phyloP scores from a whole-genome alignment of 2,329 filamentous ascomycete genomes.

The Nigrospora osmanthi region DNA sequence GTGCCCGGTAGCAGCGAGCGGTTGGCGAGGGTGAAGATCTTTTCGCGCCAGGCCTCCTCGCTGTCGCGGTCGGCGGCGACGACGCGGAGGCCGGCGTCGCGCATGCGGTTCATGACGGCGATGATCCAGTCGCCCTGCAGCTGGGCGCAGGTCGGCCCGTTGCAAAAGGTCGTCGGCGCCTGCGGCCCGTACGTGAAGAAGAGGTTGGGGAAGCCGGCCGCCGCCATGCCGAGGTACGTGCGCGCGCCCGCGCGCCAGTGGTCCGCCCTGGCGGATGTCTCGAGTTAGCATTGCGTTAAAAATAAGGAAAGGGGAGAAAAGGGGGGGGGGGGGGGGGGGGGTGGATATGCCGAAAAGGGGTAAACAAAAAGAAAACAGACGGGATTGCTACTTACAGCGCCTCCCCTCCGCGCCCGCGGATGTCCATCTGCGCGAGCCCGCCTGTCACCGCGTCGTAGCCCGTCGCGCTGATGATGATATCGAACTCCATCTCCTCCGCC shows the following conservation, averaged over 20 bases:
- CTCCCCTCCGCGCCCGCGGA: conserved; percentile 21
- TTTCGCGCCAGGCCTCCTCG: conserved; percentile 21
- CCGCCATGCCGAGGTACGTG: conserved; percentile 30
- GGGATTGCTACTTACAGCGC: conserved; percentile 13
- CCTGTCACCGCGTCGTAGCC: conserved; percentile 34
- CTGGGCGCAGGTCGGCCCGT: conserved; percentile 29
- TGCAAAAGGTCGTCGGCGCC: conserved; percentile 25
- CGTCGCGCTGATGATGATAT: conserved; percentile 26
- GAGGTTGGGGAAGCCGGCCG: conserved; percentile 34
- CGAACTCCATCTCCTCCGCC: conserved; percentile 10
- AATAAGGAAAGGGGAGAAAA: too few species aligned
- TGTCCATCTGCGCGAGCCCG: conserved; percentile 25
- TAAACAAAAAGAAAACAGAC: too few species aligned
- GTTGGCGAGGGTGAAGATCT: conserved; percentile 17
- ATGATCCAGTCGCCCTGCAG: conserved; percentile 30
- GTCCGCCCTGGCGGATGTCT: conserved; percentile 7
- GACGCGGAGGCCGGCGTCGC: conserved; percentile 15
- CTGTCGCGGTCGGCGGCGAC: conserved; percentile 19
- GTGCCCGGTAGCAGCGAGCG: conserved; percentile 19
- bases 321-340: too few species aligned
- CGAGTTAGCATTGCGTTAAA: too few species aligned
- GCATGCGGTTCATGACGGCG: conserved; percentile 18
- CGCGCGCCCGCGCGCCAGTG: conserved; percentile 20
- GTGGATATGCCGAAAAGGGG: too few species aligned
- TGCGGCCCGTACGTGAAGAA: conserved; percentile 34